These are phyloP conservation scores for Domatiomyces catenatus DNA, from an alignment of 2,329 filamentous ascomycete genomes.

Conservation along the genomic window DNA sequence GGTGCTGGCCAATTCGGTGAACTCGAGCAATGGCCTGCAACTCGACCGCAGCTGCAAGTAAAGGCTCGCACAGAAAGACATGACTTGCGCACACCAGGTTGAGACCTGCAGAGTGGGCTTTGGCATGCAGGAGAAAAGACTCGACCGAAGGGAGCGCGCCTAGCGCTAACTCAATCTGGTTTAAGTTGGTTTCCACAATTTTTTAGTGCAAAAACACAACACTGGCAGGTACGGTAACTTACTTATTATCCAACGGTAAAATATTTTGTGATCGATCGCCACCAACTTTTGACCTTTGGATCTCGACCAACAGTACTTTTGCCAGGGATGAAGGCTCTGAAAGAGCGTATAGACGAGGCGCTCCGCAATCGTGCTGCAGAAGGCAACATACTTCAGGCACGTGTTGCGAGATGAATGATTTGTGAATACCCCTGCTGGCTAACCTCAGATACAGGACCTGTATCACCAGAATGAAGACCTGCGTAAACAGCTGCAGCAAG, in stretches of 20 bases:
- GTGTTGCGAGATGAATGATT: background rate
- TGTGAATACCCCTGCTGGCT: background rate
- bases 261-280: background rate
- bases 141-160: constrained; percentile 53
- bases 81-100: constrained; percentile 88
- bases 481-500: background rate
- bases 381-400: background rate
- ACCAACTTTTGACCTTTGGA: background rate
- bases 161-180: too few species aligned
- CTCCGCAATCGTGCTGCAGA: background rate
- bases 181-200: too few species aligned
- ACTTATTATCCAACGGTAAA: too few species aligned
- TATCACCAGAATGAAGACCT: background rate
- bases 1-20: constrained; percentile 79
- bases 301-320: too few species aligned
- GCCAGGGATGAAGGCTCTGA: background rate
- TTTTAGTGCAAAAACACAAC: too few species aligned
- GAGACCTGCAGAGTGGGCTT: constrained; percentile 72
- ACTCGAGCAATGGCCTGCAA: constrained; percentile 90
- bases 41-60: constrained; percentile 86
- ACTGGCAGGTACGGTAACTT: too few species aligned
- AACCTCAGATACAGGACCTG: background rate
- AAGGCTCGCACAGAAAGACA: constrained; percentile 84
- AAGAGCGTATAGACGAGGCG: background rate
- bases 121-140: constrained; percentile 78